A percentile compares a stretch with the other conserved stretches of the same genome.
Conservation (phyloP, 805 yeast genomes). For the Cyberlindnera mississippiensis region DNA sequence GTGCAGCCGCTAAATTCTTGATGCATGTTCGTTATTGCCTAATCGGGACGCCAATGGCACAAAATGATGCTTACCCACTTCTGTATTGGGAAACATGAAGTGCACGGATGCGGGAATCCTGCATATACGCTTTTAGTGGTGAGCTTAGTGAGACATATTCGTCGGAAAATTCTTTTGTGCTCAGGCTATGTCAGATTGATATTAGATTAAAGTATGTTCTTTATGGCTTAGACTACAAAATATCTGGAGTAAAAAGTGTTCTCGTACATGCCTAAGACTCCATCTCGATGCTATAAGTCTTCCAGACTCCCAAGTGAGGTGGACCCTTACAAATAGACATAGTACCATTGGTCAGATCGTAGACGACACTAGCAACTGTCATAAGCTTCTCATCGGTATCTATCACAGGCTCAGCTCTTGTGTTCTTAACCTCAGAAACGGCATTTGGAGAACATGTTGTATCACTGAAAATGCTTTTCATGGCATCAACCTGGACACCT, state of each 20-base stretch:
- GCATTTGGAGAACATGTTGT: constrained; percentile 13
- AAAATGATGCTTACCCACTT: neutral
- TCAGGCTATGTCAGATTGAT: too few relatives aligned
- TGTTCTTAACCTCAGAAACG: constrained; percentile 14
- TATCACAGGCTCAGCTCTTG: constrained; percentile 13
- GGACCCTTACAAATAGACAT: constrained; percentile 19
- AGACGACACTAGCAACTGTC: constrained; percentile 17
- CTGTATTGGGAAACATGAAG: too few relatives aligned
- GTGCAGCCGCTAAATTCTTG: neutral
- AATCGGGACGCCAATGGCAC: constrained; percentile 16
- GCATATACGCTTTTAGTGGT: constrained; percentile 4
- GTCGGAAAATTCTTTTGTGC: too few relatives aligned
- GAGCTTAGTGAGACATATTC: neutral
- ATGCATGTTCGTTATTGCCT: constrained; percentile 10
- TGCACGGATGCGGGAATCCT: too few relatives aligned
- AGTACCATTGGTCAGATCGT: constrained; percentile 14
- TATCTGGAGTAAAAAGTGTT: neutral
- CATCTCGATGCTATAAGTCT: constrained; percentile 18
- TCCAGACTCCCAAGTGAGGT: constrained; percentile 45
- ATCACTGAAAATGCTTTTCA: constrained; percentile 9
- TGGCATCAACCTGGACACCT: constrained; percentile 9
- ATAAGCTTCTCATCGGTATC: constrained; percentile 10
- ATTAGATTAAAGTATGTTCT: too few relatives aligned
- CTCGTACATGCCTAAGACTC: neutral
- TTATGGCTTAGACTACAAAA: neutral